Evolutionary conservation across 1,284 basidiomycete species (phyloP).

Genomic region (Pyrrhoderma lamaoense): DNA sequence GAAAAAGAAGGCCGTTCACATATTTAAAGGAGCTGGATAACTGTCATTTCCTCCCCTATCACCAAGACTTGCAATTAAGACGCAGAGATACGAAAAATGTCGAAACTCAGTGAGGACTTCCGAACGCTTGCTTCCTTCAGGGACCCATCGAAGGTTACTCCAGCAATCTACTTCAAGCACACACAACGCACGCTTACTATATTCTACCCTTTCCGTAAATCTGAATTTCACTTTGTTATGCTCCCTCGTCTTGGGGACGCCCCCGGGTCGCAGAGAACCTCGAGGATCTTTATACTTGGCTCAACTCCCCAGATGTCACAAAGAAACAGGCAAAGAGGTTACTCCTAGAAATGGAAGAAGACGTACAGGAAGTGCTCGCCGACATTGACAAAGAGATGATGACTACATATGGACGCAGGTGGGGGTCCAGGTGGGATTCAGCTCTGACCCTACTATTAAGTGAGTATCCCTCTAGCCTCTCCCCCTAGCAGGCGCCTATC

Average conservation of each 20-base stretch:
- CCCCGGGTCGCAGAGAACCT: constrained; percentile 7
- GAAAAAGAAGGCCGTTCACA: too few relatives aligned
- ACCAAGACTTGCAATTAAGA: too few relatives aligned
- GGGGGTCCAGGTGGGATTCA: constrained; percentile 85
- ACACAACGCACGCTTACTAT: constrained; percentile 61
- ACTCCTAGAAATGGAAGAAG: constrained; percentile 47
- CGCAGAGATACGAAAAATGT: too few relatives aligned
- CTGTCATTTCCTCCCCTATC: too few relatives aligned
- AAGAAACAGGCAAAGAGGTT: constrained; percentile 47
- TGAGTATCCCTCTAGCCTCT: constrained; percentile 30
- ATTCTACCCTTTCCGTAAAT: constrained; percentile 82
- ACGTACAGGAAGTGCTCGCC: constrained; percentile 45
- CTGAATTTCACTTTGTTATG: constrained; percentile 77
- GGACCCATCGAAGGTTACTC: too few relatives aligned
- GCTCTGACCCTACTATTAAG: constrained; percentile 74
- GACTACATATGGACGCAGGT: constrained; percentile 67
- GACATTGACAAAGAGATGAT: constrained; percentile 80
- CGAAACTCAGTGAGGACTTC: too few relatives aligned
- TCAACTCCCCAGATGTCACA: constrained; percentile 29
- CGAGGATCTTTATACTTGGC: constrained; percentile 4
- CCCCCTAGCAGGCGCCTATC: background rate
- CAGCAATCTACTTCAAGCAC: constrained; percentile 56
- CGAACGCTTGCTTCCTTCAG: too few relatives aligned
- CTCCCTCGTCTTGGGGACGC: constrained; percentile 49
- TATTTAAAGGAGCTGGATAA: too few relatives aligned